These are phyloP conservation scores for Candida succiphila DNA, from an alignment of 805 yeast genomes.

Conservation along the genomic window DNA sequence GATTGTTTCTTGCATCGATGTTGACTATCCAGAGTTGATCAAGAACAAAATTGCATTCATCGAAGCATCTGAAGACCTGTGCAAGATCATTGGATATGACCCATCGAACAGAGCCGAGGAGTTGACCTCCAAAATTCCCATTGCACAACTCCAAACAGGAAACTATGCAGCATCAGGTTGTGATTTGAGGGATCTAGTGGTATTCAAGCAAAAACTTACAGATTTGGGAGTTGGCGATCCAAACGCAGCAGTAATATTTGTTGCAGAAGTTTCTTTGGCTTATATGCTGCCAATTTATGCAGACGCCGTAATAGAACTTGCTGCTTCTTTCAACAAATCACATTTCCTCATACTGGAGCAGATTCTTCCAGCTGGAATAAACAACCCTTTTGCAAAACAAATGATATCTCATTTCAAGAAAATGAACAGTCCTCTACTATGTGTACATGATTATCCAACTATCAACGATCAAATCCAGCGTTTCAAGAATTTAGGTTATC, in stretches of 20 bases:
- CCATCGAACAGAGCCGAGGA: conserved; percentile 1
- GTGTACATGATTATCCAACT: conserved; percentile 49
- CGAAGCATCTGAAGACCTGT: conserved; percentile 33
- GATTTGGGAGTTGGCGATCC: conserved; percentile 13
- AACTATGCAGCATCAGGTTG: conserved; percentile 57
- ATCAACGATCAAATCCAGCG: conserved; percentile 38
- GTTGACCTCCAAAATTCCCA: conserved; percentile 5
- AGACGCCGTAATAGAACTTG: conserved; percentile 43
- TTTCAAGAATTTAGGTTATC: conserved; percentile 37
- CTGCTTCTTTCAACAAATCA: conserved; percentile 34
- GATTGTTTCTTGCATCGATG: conserved; percentile 45
- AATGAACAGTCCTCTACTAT: conserved; percentile 57
- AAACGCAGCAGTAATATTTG: conserved; percentile 41
- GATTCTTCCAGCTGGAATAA: conserved; percentile 49
- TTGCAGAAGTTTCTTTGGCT: conserved; percentile 78
- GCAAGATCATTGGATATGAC: conserved; percentile 30
- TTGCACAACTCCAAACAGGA: conserved; percentile 25
- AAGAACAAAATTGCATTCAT: conserved; percentile 45
- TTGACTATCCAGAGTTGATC: conserved; percentile 68
- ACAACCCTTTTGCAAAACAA: conserved; percentile 61
- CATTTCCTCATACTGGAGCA: conserved; percentile 68
- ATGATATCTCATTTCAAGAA: conserved; percentile 67
- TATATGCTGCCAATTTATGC: conserved; percentile 66
- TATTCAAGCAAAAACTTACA: conserved; percentile 25
- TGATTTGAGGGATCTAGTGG: conserved; percentile 40